phyloP scores from a whole-genome alignment of 768 basidiomycete species.

The Lentinula raphanica region DNA sequence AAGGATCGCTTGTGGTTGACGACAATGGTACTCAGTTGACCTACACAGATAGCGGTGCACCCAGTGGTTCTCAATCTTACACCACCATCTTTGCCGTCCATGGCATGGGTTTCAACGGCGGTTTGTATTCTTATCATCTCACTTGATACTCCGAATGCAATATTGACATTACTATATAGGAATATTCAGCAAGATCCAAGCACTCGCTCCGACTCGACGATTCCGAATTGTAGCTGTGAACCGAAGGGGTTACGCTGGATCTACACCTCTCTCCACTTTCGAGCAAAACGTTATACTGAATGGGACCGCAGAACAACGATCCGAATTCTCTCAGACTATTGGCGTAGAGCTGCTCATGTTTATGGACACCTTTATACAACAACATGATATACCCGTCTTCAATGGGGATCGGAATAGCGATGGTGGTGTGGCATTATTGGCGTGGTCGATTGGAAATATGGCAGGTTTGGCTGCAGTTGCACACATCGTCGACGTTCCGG shows the following conservation, averaged over 20 bases:
- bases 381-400: conserved; percentile 6
- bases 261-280: conserved; percentile 22
- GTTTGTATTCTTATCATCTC: background rate
- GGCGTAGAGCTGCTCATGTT: conserved; percentile 25
- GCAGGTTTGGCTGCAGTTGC: background rate
- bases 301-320: conserved; percentile 14
- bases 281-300: conserved; percentile 15
- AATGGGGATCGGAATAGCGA: conserved; percentile 12
- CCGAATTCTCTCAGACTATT: conserved; percentile 17
- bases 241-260: conserved; percentile 27
- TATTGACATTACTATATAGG: background rate
- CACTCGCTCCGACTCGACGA: background rate
- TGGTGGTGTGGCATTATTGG: conserved; percentile 23
- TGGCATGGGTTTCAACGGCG: background rate
- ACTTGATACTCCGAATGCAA: background rate
- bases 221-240: conserved; percentile 25
- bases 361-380: conserved; percentile 19
- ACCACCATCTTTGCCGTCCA: background rate
- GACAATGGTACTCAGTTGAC: background rate
- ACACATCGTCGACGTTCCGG: background rate
- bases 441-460: background rate
- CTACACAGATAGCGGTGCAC: background rate
- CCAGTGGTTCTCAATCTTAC: background rate
- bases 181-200: background rate
- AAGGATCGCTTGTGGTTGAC: background rate